Evolutionary conservation across 441 rosid genomes (phyloP).

Genomic region (Bruguiera hainesii): DNA sequence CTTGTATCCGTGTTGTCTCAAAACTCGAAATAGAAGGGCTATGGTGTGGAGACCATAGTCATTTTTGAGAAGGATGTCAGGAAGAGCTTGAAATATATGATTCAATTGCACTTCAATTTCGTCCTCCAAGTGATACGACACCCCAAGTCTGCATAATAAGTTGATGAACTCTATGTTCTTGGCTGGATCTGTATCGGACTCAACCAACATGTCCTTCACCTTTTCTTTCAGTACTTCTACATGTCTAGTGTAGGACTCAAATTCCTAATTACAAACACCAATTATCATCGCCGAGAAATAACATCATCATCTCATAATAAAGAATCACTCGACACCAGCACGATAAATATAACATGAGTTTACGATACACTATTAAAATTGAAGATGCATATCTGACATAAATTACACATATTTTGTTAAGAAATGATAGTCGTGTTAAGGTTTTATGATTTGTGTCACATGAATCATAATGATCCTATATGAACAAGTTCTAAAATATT

Average conservation of each 20-base stretch:
- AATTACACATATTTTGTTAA: no score
- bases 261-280: slow-evolving; percentile 1
- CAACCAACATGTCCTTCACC: slow-evolving; percentile 4
- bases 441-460: no score
- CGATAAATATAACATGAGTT: no score
- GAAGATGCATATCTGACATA: no score
- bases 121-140: slow-evolving; percentile 23
- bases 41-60: slow-evolving; percentile 7
- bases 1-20: slow-evolving; percentile 16
- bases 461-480: no score
- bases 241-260: slow-evolving; percentile 1
- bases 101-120: slow-evolving; percentile 12
- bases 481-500: no score
- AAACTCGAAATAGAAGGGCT: slow-evolving; percentile 12
- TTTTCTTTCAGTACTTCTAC: slow-evolving; percentile 6
- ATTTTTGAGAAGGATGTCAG: background rate
- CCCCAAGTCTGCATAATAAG: slow-evolving; percentile 21
- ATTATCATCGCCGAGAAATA: no score
- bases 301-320: no score
- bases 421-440: no score
- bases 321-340: no score
- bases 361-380: no score
- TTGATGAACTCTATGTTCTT: slow-evolving; percentile 16
- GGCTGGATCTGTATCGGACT: background rate
- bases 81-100: background rate